Percentiles rank a stretch among this genome's conserved stretches.
Conservation (phyloP, 768 basidiomycete species). For the Chalciporus pseudorubinellus region DNA sequence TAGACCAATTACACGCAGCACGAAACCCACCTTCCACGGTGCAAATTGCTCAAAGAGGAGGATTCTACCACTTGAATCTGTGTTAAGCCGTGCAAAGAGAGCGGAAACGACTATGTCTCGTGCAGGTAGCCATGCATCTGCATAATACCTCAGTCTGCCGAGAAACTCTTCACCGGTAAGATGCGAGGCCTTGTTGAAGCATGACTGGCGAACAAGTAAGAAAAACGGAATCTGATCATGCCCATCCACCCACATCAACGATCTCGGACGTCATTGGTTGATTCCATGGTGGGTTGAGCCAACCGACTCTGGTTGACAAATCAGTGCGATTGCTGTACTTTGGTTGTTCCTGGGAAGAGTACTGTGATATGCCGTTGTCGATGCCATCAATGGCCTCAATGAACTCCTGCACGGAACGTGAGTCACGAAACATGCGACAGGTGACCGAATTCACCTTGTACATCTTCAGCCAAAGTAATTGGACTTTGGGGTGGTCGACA, state of each 20-base stretch:
- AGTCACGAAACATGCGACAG: not conserved
- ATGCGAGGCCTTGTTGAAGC: slow-evolving; percentile 75
- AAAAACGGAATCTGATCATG: slow-evolving; percentile 1
- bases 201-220: slow-evolving; percentile 43
- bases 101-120: slow-evolving; percentile 72
- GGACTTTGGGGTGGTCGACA: slow-evolving; percentile 59
- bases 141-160: slow-evolving; percentile 74
- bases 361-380: slow-evolving; percentile 92
- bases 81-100: slow-evolving; percentile 48
- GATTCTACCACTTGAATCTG: slow-evolving; percentile 74
- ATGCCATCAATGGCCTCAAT: slow-evolving; percentile 93
- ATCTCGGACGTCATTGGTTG: slow-evolving; percentile 61
- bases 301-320: slow-evolving; percentile 77
- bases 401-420: slow-evolving; percentile 58
- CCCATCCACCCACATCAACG: slow-evolving; percentile 60
- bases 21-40: slow-evolving; percentile 76
- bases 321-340: slow-evolving; percentile 80
- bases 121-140: slow-evolving; percentile 90
- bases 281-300: slow-evolving; percentile 93
- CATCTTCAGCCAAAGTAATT: slow-evolving; percentile 80
- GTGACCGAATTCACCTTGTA: slow-evolving; percentile 58
- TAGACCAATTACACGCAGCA: not conserved
- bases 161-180: slow-evolving; percentile 87
- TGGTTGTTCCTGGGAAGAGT: slow-evolving; percentile 60
- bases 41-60: slow-evolving; percentile 76